phyloP scores from a whole-genome alignment of 2,329 filamentous ascomycete genomes.

The Ambrosiella cleistominuta region DNA sequence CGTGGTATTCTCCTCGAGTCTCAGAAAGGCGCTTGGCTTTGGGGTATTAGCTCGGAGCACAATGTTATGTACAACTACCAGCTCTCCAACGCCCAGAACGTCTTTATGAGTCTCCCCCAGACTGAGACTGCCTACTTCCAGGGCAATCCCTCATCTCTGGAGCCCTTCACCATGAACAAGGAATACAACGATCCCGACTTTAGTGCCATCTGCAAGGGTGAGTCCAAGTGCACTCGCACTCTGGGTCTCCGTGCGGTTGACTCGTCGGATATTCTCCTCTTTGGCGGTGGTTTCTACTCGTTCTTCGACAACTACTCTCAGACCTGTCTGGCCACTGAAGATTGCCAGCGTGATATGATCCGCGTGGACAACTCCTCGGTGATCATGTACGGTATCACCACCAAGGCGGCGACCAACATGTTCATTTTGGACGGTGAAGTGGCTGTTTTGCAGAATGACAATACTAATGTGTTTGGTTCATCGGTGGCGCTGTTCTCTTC shows the following conservation, averaged over 20 bases:
- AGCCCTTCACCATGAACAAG: conserved; percentile 43
- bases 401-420: conserved; percentile 61
- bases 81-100: conserved; percentile 54
- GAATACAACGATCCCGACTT: conserved; percentile 54
- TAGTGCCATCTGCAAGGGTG: conserved; percentile 29
- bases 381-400: conserved; percentile 51
- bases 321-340: conserved; percentile 46
- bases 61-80: conserved; percentile 69
- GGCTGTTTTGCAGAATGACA: conserved; percentile 38
- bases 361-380: conserved; percentile 48
- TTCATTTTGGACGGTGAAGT: conserved; percentile 41
- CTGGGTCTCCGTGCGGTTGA: conserved; percentile 58
- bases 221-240: conserved; percentile 44
- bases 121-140: conserved; percentile 84
- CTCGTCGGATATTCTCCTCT: conserved; percentile 49
- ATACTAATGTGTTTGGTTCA: conserved; percentile 48
- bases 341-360: conserved; percentile 65
- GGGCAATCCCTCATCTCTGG: conserved; percentile 56
- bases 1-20: conserved; percentile 69
- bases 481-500: conserved; percentile 35
- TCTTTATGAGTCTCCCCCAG: conserved; percentile 73
- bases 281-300: conserved; percentile 59
- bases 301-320: conserved; percentile 74
- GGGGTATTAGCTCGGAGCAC: conserved; percentile 55
- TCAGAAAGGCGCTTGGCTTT: conserved; percentile 59